Percentiles rank a stretch among this genome's conserved stretches.
Conservation (phyloP, 352 stramenopile species). For the Pythium chondricola region DNA sequence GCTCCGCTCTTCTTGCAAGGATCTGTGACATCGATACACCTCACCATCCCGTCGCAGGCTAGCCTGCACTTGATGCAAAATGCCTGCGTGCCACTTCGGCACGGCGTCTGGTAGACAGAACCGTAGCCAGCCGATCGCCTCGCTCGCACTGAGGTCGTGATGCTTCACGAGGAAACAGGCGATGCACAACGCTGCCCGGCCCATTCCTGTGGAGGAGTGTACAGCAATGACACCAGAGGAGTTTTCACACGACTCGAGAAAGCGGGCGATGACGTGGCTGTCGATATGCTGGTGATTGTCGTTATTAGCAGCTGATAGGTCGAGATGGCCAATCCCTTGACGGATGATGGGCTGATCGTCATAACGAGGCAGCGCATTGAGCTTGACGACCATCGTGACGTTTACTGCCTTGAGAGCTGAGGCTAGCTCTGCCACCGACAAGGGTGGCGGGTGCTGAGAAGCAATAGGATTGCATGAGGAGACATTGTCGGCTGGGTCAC, state of each 20-base stretch:
- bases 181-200: slow-evolving; percentile 93
- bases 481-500: not conserved
- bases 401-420: slow-evolving; percentile 38
- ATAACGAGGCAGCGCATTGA: slow-evolving; percentile 91
- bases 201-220: slow-evolving; percentile 84
- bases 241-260: slow-evolving; percentile 88
- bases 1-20: not conserved
- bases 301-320: slow-evolving; percentile 74
- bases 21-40: slow-evolving; percentile 22
- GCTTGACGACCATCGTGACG: slow-evolving; percentile 87
- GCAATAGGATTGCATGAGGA: not conserved
- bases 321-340: slow-evolving; percentile 85
- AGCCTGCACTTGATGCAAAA: slow-evolving; percentile 85
- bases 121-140: slow-evolving; percentile 95
- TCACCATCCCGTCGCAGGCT: slow-evolving; percentile 65
- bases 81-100: slow-evolving; percentile 81
- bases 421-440: slow-evolving; percentile 13
- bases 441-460: not conserved
- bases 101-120: slow-evolving; percentile 90
- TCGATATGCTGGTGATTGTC: slow-evolving; percentile 20
- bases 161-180: slow-evolving; percentile 99
- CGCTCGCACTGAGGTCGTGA: slow-evolving; percentile 88
- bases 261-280: slow-evolving; percentile 66
- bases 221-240: slow-evolving; percentile 39
- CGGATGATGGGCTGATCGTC: slow-evolving; percentile 78